Evolutionary conservation across 1,139 yeast species (phyloP).

Genomic region (Pichia sp.): DNA sequence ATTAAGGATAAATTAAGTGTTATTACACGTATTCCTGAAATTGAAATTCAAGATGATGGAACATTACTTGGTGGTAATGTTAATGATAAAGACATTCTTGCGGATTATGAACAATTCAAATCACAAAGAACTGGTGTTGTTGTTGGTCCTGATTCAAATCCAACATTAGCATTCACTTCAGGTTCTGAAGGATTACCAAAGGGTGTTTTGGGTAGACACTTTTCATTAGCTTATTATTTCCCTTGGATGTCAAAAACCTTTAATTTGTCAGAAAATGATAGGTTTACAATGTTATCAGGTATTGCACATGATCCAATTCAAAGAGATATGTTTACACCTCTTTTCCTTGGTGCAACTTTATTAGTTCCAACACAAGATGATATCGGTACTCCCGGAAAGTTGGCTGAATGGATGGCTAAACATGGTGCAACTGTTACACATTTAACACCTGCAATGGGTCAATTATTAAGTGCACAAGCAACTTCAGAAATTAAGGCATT

Average conservation of each 20-base stretch:
- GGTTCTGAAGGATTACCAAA: constrained; percentile 98
- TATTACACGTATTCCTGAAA: constrained; percentile 65
- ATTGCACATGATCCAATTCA: constrained; percentile 99
- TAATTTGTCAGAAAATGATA: constrained; percentile 69
- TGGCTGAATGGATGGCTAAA: constrained; percentile 95
- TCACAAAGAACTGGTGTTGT: constrained; percentile 72
- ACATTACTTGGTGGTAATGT: constrained; percentile 64
- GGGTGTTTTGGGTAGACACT: constrained; percentile 97
- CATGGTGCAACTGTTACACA: constrained; percentile 94
- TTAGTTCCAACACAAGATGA: constrained; percentile 95
- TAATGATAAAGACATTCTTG: constrained; percentile 44
- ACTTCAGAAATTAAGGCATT: constrained; percentile 77
- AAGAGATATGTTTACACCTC: constrained; percentile 97
- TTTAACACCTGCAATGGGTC: constrained; percentile 99
- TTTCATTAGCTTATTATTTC: constrained; percentile 91
- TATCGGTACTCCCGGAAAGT: constrained; percentile 94
- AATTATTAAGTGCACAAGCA: constrained; percentile 91
- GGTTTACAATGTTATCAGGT: constrained; percentile 95
- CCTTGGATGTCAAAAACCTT: constrained; percentile 96
- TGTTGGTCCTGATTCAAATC: constrained; percentile 97
- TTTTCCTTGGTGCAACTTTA: constrained; percentile 88
- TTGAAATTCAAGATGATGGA: constrained; percentile 77
- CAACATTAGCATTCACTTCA: constrained; percentile 94
- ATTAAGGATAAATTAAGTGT: constrained; percentile 66
- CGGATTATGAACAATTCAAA: constrained; percentile 39